phyloP scores from a whole-genome alignment of 2,329 filamentous ascomycete genomes.

The Calonectria pteridis region DNA sequence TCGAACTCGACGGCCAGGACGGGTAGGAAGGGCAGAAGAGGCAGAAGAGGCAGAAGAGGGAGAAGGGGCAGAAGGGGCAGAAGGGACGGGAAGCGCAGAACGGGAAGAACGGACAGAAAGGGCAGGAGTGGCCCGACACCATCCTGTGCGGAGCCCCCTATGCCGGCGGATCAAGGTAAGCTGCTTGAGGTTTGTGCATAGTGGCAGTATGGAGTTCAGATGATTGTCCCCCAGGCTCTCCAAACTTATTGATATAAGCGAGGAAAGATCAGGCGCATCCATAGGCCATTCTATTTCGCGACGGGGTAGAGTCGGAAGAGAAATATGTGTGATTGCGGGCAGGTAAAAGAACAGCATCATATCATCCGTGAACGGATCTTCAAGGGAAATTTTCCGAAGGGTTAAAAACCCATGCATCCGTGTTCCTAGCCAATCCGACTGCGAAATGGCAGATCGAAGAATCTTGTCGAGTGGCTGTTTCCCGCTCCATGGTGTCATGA shows the following conservation, averaged over 20 bases:
- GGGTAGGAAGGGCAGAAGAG: too few species aligned
- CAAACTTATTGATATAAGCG: background rate
- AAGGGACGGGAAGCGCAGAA: too few species aligned
- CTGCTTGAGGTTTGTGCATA: background rate
- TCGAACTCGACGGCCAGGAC: background rate
- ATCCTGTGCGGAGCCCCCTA: too few species aligned
- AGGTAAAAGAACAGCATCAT: background rate
- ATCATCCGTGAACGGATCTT: too few species aligned
- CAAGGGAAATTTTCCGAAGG: background rate
- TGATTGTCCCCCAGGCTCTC: background rate
- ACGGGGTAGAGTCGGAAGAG: accelerated
- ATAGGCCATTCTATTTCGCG: background rate
- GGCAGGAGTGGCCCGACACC: too few species aligned
- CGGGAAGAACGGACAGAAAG: too few species aligned
- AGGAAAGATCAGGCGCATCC: background rate
- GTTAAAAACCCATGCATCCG: background rate
- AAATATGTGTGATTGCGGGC: background rate
- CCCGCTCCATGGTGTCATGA: background rate
- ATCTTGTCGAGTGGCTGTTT: background rate
- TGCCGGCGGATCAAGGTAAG: background rate
- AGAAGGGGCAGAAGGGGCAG: too few species aligned
- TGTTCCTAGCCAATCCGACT: background rate
- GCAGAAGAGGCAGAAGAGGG: too few species aligned
- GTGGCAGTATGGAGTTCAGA: background rate
- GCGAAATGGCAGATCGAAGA: background rate